These are phyloP conservation scores for Aristolochia contorta DNA, from an alignment of 164 flowering plant species.

Conservation along the genomic window DNA sequence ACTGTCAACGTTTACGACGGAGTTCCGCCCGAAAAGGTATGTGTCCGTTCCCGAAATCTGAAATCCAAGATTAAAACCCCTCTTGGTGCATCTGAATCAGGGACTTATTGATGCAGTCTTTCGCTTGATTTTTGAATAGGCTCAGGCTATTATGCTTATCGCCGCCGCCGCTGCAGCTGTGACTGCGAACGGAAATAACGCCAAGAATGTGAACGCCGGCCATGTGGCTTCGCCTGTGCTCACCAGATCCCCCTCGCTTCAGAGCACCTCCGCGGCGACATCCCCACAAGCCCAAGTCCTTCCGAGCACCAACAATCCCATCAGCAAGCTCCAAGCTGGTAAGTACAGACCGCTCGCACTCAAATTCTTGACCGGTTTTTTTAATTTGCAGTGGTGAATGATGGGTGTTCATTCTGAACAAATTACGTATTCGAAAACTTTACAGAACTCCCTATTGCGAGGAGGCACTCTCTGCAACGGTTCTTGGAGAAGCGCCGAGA, in stretches of 20 bases:
- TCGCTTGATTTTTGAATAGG: constrained; percentile 13
- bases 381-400: neutral
- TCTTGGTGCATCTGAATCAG: neutral
- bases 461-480: constrained; percentile 50
- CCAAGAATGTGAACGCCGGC: constrained; percentile 4
- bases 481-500: constrained; percentile 50
- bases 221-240: constrained; percentile 21
- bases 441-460: constrained; percentile 41
- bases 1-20: constrained; percentile 32
- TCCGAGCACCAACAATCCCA: constrained; percentile 15
- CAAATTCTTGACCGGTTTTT: neutral
- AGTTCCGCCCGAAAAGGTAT: constrained; percentile 36
- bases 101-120: constrained; percentile 1
- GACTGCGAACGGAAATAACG: constrained; percentile 11
- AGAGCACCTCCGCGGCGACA: constrained; percentile 29
- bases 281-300: constrained; percentile 19
- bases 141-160: constrained; percentile 34
- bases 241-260: constrained; percentile 35
- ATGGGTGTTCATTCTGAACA: neutral
- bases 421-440: neutral
- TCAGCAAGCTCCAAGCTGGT: constrained; percentile 41
- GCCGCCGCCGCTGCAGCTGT: constrained; percentile 31
- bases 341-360: constrained; percentile 5
- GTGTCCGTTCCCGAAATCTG: neutral
- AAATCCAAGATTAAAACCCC: neutral